Percentiles rank a stretch among this genome's conserved stretches.
These are phyloP conservation scores for Podila verticillata DNA, from an alignment of 192 early-diverging fungal species.

Conservation along the genomic window DNA sequence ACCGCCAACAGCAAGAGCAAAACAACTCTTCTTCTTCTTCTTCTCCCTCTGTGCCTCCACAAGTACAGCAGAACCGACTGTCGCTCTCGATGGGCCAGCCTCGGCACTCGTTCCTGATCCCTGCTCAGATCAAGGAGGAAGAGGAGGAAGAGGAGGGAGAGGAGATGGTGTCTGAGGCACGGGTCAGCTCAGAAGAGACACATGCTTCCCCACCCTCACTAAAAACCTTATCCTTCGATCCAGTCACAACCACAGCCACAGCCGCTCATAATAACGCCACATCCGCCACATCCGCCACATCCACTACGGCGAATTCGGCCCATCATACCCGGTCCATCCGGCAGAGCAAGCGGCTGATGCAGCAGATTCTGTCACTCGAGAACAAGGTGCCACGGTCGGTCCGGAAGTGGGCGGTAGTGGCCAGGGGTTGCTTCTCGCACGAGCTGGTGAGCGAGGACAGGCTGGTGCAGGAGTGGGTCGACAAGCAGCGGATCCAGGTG, in stretches of 20 bases:
- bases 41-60: neutral
- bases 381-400: conserved; percentile 40
- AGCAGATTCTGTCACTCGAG: conserved; percentile 42
- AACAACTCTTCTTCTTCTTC: neutral
- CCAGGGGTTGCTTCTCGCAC: conserved; percentile 28
- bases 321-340: neutral
- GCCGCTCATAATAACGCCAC: neutral
- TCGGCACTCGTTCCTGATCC: conserved; percentile 18
- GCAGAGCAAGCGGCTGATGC: conserved; percentile 35
- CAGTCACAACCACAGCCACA: no score
- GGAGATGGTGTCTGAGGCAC: neutral
- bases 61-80: neutral
- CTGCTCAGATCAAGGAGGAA: conserved; percentile 38
- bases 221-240: neutral
- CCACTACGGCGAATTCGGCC: neutral
- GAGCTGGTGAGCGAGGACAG: conserved; percentile 32
- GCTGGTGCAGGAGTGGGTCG: conserved; percentile 36
- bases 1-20: neutral
- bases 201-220: neutral
- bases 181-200: neutral
- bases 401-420: conserved; percentile 37
- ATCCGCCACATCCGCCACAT: neutral
- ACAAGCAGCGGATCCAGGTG: conserved; percentile 42
- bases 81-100: neutral
- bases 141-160: conserved; percentile 2